These are phyloP conservation scores for Grammothele lineata DNA, from an alignment of 768 basidiomycete genomes.

Conservation along the genomic window DNA sequence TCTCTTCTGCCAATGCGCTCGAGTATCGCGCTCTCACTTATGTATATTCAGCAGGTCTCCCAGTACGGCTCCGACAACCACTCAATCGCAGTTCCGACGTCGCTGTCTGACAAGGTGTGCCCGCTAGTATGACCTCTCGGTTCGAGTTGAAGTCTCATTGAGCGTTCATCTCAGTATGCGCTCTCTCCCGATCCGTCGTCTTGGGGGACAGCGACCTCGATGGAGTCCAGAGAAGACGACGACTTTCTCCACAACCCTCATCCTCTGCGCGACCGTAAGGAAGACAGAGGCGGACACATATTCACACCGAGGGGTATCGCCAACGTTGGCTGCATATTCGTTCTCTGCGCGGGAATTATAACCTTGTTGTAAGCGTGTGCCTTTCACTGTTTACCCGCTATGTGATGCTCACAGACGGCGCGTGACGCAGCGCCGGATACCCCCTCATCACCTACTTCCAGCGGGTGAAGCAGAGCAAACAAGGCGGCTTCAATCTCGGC, in stretches of 20 bases:
- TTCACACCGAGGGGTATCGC: slow-evolving; percentile 59
- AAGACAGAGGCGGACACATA: slow-evolving; percentile 38
- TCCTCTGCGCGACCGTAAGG: slow-evolving; percentile 24
- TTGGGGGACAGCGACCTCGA: slow-evolving; percentile 67
- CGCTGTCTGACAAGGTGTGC: slow-evolving; percentile 22
- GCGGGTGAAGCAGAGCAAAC: slow-evolving; percentile 23
- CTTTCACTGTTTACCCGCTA: slow-evolving; percentile 33
- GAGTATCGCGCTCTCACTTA: no score
- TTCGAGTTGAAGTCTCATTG: not conserved
- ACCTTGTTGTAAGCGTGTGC: slow-evolving; percentile 53
- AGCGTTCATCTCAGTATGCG: no score
- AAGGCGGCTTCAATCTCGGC: slow-evolving; percentile 41
- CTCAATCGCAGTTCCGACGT: no score
- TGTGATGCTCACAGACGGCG: slow-evolving; percentile 34
- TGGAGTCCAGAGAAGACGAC: slow-evolving; percentile 48
- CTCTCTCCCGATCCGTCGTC: slow-evolving; percentile 67
- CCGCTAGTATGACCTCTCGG: not conserved
- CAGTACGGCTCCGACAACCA: no score
- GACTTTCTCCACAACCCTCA: slow-evolving; percentile 73
- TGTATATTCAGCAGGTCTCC: no score
- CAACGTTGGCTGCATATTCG: slow-evolving; percentile 67
- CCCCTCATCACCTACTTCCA: slow-evolving; percentile 39
- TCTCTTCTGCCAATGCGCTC: no score
- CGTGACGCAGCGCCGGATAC: slow-evolving; percentile 38
- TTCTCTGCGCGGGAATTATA: slow-evolving; percentile 45